These are phyloP conservation scores for Acacia crassicarpa DNA, from an alignment of 306 rosid genomes.

Conservation along the genomic window DNA sequence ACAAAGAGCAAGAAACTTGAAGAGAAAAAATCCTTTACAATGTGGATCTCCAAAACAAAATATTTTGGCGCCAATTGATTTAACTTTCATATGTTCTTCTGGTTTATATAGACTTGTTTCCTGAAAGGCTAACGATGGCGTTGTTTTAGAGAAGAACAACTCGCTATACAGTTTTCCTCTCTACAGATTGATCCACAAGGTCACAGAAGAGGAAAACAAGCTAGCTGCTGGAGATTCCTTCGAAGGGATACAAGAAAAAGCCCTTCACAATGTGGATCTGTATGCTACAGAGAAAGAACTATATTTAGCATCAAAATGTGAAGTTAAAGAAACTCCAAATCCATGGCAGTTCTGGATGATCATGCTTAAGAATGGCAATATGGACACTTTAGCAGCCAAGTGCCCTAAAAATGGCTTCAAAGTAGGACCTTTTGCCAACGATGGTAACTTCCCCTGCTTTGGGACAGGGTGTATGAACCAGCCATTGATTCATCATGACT, in stretches of 20 bases:
- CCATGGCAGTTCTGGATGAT: constrained; percentile 69
- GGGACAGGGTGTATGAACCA: constrained; percentile 63
- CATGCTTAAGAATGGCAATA: constrained; percentile 60
- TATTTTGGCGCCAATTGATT: not conserved
- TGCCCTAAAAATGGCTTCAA: constrained; percentile 49
- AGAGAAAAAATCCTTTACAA: not conserved
- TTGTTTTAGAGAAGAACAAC: constrained; percentile 35
- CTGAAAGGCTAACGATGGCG: not conserved
- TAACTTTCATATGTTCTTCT: not conserved
- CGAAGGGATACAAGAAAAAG: constrained; percentile 30
- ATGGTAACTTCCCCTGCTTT: constrained; percentile 50
- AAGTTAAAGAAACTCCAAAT: constrained; percentile 45
- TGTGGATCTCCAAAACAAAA: not conserved
- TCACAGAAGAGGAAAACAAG: constrained; percentile 48
- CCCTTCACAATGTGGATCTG: constrained; percentile 41
- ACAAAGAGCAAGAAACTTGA: not conserved
- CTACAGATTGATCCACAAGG: constrained; percentile 46
- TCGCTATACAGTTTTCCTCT: constrained; percentile 36
- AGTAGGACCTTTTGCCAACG: constrained; percentile 36
- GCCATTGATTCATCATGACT: constrained; percentile 52
- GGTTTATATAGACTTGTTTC: not conserved
- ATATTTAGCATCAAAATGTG: constrained; percentile 48
- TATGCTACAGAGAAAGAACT: constrained; percentile 52
- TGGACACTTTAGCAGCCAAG: constrained; percentile 52
- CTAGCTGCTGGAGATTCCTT: constrained; percentile 44